Conservation (phyloP, 1,284 basidiomycete genomes). For the Malassezia sympodialis region DNA sequence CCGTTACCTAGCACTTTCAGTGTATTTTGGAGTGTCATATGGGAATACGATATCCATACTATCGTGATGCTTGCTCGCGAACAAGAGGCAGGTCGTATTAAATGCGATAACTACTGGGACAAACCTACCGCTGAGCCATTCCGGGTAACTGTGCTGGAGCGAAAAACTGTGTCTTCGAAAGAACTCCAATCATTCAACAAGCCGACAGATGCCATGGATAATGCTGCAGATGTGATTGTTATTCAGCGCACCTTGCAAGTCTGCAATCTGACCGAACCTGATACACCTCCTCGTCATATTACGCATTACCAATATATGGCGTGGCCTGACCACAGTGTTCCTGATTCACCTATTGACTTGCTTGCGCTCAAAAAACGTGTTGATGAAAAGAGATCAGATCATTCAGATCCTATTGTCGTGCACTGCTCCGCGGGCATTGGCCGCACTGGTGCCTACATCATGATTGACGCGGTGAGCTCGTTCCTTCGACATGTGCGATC, state of each 20-base stretch:
- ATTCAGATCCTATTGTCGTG: slow-evolving; percentile 27
- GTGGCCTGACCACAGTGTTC: slow-evolving; percentile 46
- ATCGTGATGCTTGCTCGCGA: slow-evolving; percentile 75
- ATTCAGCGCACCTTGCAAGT: slow-evolving; percentile 31
- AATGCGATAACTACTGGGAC: slow-evolving; percentile 86
- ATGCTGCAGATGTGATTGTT: slow-evolving; percentile 15
- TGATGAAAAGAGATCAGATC: slow-evolving; percentile 5
- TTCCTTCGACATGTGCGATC: slow-evolving; percentile 25
- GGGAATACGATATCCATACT: slow-evolving; percentile 54
- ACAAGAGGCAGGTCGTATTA: slow-evolving; percentile 73
- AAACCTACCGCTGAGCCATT: background rate
- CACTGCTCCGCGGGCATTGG: slow-evolving; percentile 48
- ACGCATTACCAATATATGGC: slow-evolving; percentile 32
- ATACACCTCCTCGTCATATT: slow-evolving; percentile 18
- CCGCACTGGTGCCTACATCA: slow-evolving; percentile 40
- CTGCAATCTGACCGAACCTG: slow-evolving; percentile 8
- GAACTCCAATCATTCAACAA: background rate
- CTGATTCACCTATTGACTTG: slow-evolving; percentile 31
- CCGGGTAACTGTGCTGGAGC: background rate
- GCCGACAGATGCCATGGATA: background rate
- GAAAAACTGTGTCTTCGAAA: background rate
- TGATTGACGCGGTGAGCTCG: slow-evolving; percentile 35
- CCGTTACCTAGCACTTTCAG: slow-evolving; percentile 77
- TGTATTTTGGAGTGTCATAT: slow-evolving; percentile 77
- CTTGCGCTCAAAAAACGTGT: slow-evolving; percentile 32